phyloP scores from a whole-genome alignment of 2,329 filamentous ascomycete genomes.

The Epichloe scottii region DNA sequence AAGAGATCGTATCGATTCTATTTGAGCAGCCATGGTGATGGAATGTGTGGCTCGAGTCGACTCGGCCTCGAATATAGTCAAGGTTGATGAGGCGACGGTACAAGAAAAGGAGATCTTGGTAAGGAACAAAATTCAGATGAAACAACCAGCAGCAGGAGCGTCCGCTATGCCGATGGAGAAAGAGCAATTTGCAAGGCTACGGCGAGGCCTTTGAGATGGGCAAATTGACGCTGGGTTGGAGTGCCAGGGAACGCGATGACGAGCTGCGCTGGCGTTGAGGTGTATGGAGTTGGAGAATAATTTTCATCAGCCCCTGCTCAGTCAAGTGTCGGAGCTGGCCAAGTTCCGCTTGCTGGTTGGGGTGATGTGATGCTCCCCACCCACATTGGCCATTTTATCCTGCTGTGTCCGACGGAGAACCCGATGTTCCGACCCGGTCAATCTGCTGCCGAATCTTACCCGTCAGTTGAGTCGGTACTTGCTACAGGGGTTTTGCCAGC shows the following conservation, averaged over 20 bases:
- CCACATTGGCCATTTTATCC: background rate
- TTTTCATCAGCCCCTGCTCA: conserved; percentile 17
- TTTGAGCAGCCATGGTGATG: conserved; percentile 37
- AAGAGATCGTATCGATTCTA: conserved; percentile 46
- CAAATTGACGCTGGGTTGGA: conserved; percentile 13
- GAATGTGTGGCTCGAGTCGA: conserved; percentile 11
- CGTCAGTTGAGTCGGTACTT: background rate
- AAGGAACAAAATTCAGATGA: background rate
- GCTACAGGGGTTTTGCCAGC: too few species aligned
- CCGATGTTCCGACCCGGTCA: background rate
- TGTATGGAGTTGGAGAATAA: conserved; percentile 19
- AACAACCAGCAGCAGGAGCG: conserved; percentile 2
- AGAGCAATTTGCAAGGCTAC: conserved; percentile 11
- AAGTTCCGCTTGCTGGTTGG: background rate
- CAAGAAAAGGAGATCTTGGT: background rate
- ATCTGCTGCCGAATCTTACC: background rate
- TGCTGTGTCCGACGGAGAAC: background rate
- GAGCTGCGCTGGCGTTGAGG: conserved; percentile 15
- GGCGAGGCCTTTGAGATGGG: conserved; percentile 11
- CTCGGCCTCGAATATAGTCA: conserved; percentile 12
- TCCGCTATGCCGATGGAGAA: conserved; percentile 2
- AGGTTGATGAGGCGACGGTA: background rate
- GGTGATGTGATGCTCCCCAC: background rate
- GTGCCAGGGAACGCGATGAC: conserved; percentile 20
- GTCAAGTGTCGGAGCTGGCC: background rate